These are phyloP conservation scores for Marasmius sp. DNA, from an alignment of 1,284 basidiomycete species.

Conservation along the genomic window DNA sequence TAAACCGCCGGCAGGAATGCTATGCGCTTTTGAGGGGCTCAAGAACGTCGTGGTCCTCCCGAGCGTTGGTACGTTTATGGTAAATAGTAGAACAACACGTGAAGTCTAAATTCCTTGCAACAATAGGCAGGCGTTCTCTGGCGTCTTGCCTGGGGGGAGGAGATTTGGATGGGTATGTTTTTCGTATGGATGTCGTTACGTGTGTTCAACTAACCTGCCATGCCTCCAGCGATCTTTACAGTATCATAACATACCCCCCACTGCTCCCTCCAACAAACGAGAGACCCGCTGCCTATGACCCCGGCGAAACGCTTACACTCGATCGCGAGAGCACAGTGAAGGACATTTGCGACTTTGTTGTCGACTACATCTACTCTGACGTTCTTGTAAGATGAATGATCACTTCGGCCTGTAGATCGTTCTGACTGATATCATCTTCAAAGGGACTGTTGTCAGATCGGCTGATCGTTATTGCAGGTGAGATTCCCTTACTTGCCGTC, in stretches of 20 bases:
- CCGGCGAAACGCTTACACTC: conserved; percentile 40
- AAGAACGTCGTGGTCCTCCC: conserved; percentile 77
- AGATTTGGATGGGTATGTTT: conserved; percentile 68
- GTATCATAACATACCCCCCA: conserved; percentile 49
- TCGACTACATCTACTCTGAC: conserved; percentile 83
- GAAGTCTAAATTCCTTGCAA: neutral
- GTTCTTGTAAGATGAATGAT: conserved; percentile 50
- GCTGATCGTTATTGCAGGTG: conserved; percentile 74
- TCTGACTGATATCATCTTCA: neutral
- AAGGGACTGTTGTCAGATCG: conserved; percentile 69
- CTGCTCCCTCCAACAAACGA: conserved; percentile 51
- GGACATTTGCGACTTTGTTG: conserved; percentile 80
- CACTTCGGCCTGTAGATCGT: neutral
- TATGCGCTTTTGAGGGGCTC: conserved; percentile 61
- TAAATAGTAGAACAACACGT: neutral
- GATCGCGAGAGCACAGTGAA: conserved; percentile 61
- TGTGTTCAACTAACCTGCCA: neutral
- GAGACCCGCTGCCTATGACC: conserved; percentile 54
- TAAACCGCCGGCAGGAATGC: conserved; percentile 54
- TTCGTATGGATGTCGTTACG: neutral
- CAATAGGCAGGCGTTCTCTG: conserved; percentile 57
- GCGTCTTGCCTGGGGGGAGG: conserved; percentile 65
- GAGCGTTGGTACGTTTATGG: conserved; percentile 47
- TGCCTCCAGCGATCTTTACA: conserved; percentile 49
- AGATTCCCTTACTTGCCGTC: conserved; percentile 16